Evolutionary conservation across 805 yeast species (phyloP), one percentile per base, ranked within the genome.

Genomic region (Ogataea glucozyma): DNA sequence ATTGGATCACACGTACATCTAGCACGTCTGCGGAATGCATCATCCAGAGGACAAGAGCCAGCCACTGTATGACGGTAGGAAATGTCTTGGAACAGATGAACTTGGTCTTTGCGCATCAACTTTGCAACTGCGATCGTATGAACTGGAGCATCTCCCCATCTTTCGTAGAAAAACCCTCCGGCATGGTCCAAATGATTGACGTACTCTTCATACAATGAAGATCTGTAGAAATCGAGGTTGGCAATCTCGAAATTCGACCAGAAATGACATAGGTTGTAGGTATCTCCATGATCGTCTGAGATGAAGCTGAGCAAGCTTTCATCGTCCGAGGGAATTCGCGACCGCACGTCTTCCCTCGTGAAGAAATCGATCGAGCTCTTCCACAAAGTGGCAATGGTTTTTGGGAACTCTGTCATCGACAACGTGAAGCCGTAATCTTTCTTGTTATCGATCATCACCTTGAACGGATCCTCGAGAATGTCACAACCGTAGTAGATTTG

Each of bases 1-100:
- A 65, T 60, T 36, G 85, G 85, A 55, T 84, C 72, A 67, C 97
- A 88, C 23, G 75, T 71, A 72, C 97, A 89, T 57, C 72, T 79
- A 48, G 79, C 75, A 30, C 69, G 64, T 38, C 63, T 49, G 54
- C 86, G 75, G 24, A 78, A 71, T 6, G 63, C 66, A 43, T 75
- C 74, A 54, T 84, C 82, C 44, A 83, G 69, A 2, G 97, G 97
- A 72, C 95, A 86, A 60, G 82, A 76, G 51, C 76, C 72, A 69
- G 82, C 87, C 18, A 95, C 95, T 29, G 78, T 81, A 63, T 88
- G 96, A 67, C 59, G 81, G 66, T 88, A 88, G 24, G 95, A 89
- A 40, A 88, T 78, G 56, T 87, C 95, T 44, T 77, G 82, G 61
- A 88, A 89, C 66, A 84, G 72, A 58, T 86, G 93, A 38, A 88